phyloP scores from a whole-genome alignment of 2,329 filamentous ascomycete genomes.

The Scortechinia acanthostroma region DNA sequence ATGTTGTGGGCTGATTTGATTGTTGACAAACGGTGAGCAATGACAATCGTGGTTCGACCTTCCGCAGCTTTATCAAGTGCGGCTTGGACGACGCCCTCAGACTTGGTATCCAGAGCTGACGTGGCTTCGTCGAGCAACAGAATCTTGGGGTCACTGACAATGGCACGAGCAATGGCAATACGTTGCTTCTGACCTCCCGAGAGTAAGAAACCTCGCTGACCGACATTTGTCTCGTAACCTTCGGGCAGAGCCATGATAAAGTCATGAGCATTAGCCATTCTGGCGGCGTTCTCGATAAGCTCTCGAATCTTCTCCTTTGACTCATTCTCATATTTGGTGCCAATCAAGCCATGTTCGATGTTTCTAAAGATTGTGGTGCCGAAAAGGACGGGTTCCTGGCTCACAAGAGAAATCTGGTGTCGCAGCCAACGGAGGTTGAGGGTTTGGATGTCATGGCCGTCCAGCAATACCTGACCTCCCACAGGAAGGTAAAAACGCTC shows the following conservation, averaged over 20 bases:
- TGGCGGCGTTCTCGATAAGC: constrained; percentile 73
- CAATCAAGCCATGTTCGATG: constrained; percentile 83
- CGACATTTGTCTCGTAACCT: constrained; percentile 89
- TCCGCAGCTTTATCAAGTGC: constrained; percentile 79
- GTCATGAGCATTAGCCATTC: constrained; percentile 88
- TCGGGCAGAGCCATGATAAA: constrained; percentile 79
- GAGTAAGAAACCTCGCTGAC: constrained; percentile 83
- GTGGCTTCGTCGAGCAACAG: constrained; percentile 92
- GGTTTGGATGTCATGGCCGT: constrained; percentile 73
- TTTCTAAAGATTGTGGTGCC: constrained; percentile 83
- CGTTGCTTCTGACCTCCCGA: constrained; percentile 96
- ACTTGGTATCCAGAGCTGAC: constrained; percentile 86
- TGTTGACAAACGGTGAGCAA: constrained; percentile 89
- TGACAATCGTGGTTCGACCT: constrained; percentile 88
- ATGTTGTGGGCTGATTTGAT: constrained; percentile 94
- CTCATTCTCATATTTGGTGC: constrained; percentile 67
- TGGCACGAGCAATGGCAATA: constrained; percentile 84
- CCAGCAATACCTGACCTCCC: constrained; percentile 69
- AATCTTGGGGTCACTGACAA: constrained; percentile 87
- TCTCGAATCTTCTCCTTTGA: constrained; percentile 61
- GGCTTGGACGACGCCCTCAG: constrained; percentile 87
- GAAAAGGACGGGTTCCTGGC: constrained; percentile 87
- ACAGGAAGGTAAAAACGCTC: constrained; percentile 93
- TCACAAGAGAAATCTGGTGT: constrained; percentile 85
- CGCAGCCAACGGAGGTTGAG: constrained; percentile 87